Percentiles rank a stretch among this genome's conserved stretches.
Evolutionary conservation across 768 basidiomycete species (phyloP).

Genomic region (Cystofilobasidium capitatum): DNA sequence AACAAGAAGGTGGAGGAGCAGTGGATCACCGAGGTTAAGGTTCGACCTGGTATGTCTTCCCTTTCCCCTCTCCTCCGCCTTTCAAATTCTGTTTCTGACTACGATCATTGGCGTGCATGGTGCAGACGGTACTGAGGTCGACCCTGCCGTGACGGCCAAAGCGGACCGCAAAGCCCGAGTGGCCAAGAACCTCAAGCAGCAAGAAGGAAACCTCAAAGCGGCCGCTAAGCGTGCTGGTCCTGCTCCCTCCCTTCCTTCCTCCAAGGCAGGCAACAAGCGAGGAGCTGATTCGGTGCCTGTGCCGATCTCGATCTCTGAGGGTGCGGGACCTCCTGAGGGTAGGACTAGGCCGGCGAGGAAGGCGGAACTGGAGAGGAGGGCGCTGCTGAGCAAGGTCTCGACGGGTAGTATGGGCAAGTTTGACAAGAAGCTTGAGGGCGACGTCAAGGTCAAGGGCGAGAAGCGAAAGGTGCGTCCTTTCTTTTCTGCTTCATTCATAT

Average conservation of each 20-base stretch:
- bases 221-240: constrained; percentile 39
- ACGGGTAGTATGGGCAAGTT: constrained; percentile 93
- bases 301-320: constrained; percentile 17
- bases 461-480: constrained; percentile 73
- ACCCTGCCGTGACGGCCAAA: constrained; percentile 66
- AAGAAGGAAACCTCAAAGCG: constrained; percentile 58
- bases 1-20: constrained; percentile 77
- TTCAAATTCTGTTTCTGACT: background rate
- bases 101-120: constrained; percentile 30
- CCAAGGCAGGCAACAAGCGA: background rate
- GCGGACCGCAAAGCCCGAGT: constrained; percentile 70
- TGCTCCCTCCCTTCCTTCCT: background rate
- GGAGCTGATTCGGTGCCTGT: constrained; percentile 6
- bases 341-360: constrained; percentile 50
- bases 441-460: constrained; percentile 70
- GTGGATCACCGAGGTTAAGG: constrained; percentile 86
- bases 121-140: constrained; percentile 59
- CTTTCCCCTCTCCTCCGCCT: background rate
- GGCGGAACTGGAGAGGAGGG: constrained; percentile 60
- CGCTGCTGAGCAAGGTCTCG: constrained; percentile 65
- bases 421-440: constrained; percentile 79
- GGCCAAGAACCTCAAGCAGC: constrained; percentile 75
- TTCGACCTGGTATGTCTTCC: constrained; percentile 57
- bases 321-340: constrained; percentile 12
- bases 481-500: background rate